These are phyloP conservation scores for Petrea volubilis DNA, from an alignment of 257 asterid species.

Conservation along the genomic window DNA sequence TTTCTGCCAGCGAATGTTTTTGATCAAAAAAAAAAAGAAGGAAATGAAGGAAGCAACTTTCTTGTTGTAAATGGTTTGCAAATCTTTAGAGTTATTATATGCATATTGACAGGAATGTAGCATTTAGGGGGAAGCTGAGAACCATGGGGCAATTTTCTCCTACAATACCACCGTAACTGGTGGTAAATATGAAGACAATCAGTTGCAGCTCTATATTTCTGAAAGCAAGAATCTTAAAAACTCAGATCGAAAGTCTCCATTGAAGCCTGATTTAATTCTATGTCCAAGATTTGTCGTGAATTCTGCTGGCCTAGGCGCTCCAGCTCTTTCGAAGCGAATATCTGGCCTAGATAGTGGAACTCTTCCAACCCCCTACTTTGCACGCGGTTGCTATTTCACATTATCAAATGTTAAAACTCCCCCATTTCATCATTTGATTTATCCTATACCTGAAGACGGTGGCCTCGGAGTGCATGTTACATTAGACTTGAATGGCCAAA, in stretches of 20 bases:
- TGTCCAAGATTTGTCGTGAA: constrained; percentile 71
- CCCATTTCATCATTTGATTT: constrained; percentile 73
- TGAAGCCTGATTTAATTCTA: constrained; percentile 66
- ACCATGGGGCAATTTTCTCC: constrained; percentile 61
- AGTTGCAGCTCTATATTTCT: constrained; percentile 54
- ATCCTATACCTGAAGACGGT: constrained; percentile 94
- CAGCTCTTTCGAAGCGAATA: constrained; percentile 54
- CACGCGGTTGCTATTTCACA: constrained; percentile 90
- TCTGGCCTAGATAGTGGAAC: constrained; percentile 36
- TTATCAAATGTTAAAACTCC: constrained; percentile 46
- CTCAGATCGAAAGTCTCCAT: constrained; percentile 38
- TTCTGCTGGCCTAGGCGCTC: constrained; percentile 76
- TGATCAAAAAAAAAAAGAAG: too few species aligned
- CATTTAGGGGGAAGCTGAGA: constrained; percentile 94
- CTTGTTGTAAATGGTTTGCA: constrained; percentile 9
- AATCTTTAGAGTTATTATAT: constrained; percentile 38
- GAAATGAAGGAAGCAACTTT: background rate
- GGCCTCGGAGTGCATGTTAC: constrained; percentile 97
- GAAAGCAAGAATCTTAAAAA: constrained; percentile 50
- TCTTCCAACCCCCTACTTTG: constrained; percentile 60
- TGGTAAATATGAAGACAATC: constrained; percentile 48
- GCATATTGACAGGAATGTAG: constrained; percentile 54
- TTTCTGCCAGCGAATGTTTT: too few species aligned
- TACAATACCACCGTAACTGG: constrained; percentile 70
- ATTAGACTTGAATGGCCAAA: constrained; percentile 78